These are phyloP conservation scores for Picochlorum sp. DNA, from an alignment of 139 green algal species.

Conservation along the genomic window DNA sequence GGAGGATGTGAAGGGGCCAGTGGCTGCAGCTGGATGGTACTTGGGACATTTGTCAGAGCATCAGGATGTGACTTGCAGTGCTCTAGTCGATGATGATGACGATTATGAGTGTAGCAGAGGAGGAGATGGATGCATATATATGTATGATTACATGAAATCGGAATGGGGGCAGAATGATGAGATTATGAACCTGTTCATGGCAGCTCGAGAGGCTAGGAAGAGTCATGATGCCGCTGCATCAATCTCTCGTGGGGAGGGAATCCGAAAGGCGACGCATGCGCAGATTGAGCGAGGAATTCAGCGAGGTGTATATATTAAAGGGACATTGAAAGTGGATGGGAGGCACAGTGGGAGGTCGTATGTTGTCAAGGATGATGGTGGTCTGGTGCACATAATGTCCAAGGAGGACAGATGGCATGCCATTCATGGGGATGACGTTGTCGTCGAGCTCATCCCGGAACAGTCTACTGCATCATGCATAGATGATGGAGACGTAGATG, in stretches of 20 bases:
- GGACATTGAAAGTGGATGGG: too few relatives aligned
- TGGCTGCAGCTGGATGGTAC: slow-evolving; percentile 27
- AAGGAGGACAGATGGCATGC: background rate
- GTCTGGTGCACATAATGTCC: background rate
- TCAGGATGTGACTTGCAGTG: slow-evolving; percentile 3
- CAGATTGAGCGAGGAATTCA: background rate
- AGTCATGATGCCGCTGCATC: background rate
- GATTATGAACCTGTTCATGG: background rate
- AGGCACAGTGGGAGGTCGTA: too few relatives aligned
- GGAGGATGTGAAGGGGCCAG: slow-evolving; percentile 8
- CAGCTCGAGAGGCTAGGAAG: background rate
- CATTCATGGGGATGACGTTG: slow-evolving; percentile 14
- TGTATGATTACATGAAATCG: background rate
- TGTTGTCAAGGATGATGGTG: too few relatives aligned
- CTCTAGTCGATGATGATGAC: background rate
- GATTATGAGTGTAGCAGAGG: too few relatives aligned
- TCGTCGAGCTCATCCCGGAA: slow-evolving; percentile 19
- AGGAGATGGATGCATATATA: background rate
- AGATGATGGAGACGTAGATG: slow-evolving; percentile 50
- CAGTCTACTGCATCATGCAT: slow-evolving; percentile 23
- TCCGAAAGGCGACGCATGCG: background rate
- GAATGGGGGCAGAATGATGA: background rate
- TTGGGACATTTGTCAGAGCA: slow-evolving; percentile 33
- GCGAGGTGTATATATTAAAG: background rate
- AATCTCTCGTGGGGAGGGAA: slow-evolving; percentile 18